Evolutionary conservation across 1,284 basidiomycete species (phyloP).

Genomic region (Naganishia sp.): DNA sequence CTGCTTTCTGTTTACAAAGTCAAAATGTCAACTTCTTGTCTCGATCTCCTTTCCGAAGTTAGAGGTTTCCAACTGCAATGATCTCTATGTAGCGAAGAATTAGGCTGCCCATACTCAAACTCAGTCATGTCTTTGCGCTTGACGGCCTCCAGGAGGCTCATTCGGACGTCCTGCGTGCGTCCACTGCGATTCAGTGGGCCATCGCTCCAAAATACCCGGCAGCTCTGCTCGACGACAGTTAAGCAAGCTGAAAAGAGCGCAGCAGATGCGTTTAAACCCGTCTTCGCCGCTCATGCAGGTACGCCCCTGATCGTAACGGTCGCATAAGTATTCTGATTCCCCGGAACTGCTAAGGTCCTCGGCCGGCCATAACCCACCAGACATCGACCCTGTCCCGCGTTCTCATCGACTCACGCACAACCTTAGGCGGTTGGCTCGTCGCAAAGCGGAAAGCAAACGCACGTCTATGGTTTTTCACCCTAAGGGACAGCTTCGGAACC

Average conservation of each 20-base stretch:
- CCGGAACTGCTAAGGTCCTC: conserved; percentile 35
- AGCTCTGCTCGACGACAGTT: neutral
- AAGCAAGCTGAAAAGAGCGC: neutral
- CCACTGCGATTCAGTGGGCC: too few species aligned
- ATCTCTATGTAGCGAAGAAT: too few species aligned
- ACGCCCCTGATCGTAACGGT: neutral
- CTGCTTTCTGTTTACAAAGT: too few species aligned
- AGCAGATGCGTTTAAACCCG: conserved; percentile 21
- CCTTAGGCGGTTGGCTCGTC: conserved; percentile 69
- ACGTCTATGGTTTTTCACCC: conserved; percentile 56
- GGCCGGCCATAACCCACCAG: conserved; percentile 59
- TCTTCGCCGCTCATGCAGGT: conserved; percentile 25
- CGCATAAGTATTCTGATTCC: neutral
- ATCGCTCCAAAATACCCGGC: neutral
- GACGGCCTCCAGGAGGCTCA: neutral
- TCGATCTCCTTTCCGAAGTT: neutral
- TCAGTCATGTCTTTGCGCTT: neutral
- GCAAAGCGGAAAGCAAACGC: conserved; percentile 43
- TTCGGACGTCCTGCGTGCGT: too few species aligned
- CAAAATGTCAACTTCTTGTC: too few species aligned
- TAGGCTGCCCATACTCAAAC: too few species aligned
- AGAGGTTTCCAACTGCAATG: neutral
- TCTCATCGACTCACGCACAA: conserved; percentile 64
- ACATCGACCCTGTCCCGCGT: conserved; percentile 63
- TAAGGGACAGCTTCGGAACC: conserved; percentile 73